Evolutionary conservation across 192 early-diverging fungal genomes (phyloP).

Genomic region (Thamnidium elegans): DNA sequence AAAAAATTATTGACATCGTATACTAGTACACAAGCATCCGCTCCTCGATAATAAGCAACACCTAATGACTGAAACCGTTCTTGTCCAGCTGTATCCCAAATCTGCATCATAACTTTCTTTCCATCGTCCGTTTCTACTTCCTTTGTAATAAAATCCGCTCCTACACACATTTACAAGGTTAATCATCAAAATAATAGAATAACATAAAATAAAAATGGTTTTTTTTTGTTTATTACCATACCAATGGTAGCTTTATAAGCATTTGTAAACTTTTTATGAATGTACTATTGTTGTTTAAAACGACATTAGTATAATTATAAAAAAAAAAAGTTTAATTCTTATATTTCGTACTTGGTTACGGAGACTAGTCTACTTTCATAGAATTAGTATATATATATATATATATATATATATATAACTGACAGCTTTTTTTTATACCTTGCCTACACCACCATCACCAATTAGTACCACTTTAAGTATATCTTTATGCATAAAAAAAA

Average conservation of each 20-base stretch:
- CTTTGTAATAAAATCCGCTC: constrained; percentile 95
- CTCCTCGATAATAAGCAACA: constrained; percentile 96
- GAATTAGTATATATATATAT: not conserved
- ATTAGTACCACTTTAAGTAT: constrained; percentile 53
- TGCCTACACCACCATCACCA: constrained; percentile 55
- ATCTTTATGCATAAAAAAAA: constrained; percentile 44
- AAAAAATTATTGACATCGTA: constrained; percentile 92
- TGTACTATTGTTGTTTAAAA: constrained; percentile 55
- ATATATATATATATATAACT: not conserved
- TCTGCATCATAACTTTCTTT: constrained; percentile 67
- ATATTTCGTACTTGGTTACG: constrained; percentile 33
- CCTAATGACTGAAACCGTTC: constrained; percentile 95
- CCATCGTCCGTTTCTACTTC: constrained; percentile 83
- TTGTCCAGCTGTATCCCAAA: constrained; percentile 98
- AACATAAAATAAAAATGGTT: not conserved
- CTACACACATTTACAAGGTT: not conserved
- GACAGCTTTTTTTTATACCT: constrained; percentile 34
- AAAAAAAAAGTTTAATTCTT: too few relatives aligned
- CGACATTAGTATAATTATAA: too few relatives aligned
- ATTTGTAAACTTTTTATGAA: constrained; percentile 88
- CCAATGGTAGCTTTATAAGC: constrained; percentile 99
- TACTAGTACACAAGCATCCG: constrained; percentile 94
- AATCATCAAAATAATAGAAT: not conserved
- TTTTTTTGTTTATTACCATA: not conserved
- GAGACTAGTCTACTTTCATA: constrained; percentile 30